These are phyloP conservation scores for Amylostereum areolatum DNA, from an alignment of 1,284 basidiomycete genomes.

Conservation along the genomic window DNA sequence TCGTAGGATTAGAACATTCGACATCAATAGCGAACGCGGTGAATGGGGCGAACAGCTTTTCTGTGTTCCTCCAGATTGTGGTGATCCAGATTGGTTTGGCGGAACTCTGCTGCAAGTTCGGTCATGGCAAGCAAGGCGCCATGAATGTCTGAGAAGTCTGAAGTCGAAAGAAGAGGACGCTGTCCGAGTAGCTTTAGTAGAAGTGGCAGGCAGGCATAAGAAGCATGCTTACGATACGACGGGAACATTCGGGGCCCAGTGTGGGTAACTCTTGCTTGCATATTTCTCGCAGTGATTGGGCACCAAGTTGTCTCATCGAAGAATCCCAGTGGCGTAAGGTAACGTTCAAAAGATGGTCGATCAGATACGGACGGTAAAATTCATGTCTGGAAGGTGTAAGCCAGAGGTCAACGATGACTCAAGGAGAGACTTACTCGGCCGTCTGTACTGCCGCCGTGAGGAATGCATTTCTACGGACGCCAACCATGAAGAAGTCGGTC, in stretches of 20 bases:
- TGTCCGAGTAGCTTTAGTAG: constrained; percentile 23
- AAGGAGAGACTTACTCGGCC: constrained; percentile 55
- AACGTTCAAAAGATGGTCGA: constrained; percentile 72
- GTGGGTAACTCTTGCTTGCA: constrained; percentile 53
- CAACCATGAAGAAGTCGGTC: constrained; percentile 94
- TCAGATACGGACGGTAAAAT: constrained; percentile 67
- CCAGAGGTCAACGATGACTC: constrained; percentile 5
- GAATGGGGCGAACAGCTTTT: constrained; percentile 31
- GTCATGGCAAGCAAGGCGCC: constrained; percentile 75
- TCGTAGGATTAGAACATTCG: constrained; percentile 11
- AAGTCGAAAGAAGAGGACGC: constrained; percentile 53
- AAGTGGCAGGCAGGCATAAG: constrained; percentile 5
- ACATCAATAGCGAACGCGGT: constrained; percentile 14
- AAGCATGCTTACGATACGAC: constrained; percentile 41
- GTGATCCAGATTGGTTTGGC: constrained; percentile 19
- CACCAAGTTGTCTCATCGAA: constrained; percentile 75
- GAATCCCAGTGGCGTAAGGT: constrained; percentile 89
- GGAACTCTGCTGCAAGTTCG: constrained; percentile 59
- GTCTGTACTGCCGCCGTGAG: constrained; percentile 80
- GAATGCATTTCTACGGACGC: constrained; percentile 81
- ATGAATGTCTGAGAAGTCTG: constrained; percentile 74
- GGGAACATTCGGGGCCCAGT: constrained; percentile 46
- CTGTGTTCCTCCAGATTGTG: constrained; percentile 24
- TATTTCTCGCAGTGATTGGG: constrained; percentile 68
- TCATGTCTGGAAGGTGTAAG: constrained; percentile 37